Percentiles rank a stretch among this genome's conserved stretches.
phyloP scores from a whole-genome alignment of 768 basidiomycete genomes.

The Calocera viscosa region DNA sequence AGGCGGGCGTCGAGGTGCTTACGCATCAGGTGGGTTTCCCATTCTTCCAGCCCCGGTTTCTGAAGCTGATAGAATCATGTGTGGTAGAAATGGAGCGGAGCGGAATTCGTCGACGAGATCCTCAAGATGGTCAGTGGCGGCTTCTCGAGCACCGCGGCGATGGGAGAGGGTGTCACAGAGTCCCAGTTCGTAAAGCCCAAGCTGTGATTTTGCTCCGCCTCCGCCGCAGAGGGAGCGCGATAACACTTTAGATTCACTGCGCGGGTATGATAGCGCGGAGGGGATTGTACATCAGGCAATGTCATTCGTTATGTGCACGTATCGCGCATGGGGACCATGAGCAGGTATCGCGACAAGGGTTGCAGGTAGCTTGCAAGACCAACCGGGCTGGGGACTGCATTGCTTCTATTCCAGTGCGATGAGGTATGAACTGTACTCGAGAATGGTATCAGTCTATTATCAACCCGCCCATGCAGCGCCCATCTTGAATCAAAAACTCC shows the following conservation, averaged over 20 bases:
- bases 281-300: no score
- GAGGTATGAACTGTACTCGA: no score
- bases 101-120: slow-evolving; percentile 79
- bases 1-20: slow-evolving; percentile 88
- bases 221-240: no score
- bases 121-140: slow-evolving; percentile 97
- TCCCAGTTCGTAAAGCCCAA: slow-evolving; percentile 47
- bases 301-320: no score
- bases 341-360: no score
- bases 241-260: no score
- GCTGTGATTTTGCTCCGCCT: neutral
- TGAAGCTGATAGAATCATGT: slow-evolving; percentile 9
- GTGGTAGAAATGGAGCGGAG: slow-evolving; percentile 71
- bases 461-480: neutral
- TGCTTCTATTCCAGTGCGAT: no score
- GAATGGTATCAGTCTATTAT: neutral
- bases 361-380: no score
- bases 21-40: slow-evolving; percentile 73
- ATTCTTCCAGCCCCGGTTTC: slow-evolving; percentile 13
- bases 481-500: slow-evolving; percentile 6
- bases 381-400: no score
- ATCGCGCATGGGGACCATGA: no score
- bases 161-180: slow-evolving; percentile 94
- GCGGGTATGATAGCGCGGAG: no score
- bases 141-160: slow-evolving; percentile 94